These are phyloP conservation scores for Pseudognaphalium luteoalbum DNA, from an alignment of 129 eudicot species.

Conservation along the genomic window DNA sequence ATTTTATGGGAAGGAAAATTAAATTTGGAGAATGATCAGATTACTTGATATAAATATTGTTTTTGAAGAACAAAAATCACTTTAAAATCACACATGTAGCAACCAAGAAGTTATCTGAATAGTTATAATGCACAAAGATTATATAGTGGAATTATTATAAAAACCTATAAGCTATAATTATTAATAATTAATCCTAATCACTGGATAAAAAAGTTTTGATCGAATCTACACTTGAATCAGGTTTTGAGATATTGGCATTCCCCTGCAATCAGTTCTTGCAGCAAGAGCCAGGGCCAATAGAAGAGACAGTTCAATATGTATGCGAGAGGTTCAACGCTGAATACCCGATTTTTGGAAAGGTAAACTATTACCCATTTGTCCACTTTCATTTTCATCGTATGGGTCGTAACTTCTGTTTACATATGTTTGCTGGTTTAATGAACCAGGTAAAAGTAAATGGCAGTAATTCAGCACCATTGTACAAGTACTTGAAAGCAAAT, in stretches of 20 bases:
- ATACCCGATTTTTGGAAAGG: slow-evolving; percentile 84
- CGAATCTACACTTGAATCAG: slow-evolving; percentile 41
- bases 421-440: not conserved
- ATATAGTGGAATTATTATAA: not conserved
- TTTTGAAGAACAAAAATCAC: not conserved
- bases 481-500: slow-evolving; percentile 67
- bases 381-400: not conserved
- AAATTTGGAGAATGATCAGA: not conserved
- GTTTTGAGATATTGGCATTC: slow-evolving; percentile 85
- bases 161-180: not conserved
- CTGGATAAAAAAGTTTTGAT: too few relatives aligned
- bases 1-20: too few relatives aligned
- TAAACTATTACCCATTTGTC: slow-evolving; percentile 10
- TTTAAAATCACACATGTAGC: too few relatives aligned
- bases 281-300: slow-evolving; percentile 76
- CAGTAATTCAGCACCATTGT: slow-evolving; percentile 59
- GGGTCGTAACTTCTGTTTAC: not conserved
- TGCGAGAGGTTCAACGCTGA: slow-evolving; percentile 84
- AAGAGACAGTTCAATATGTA: slow-evolving; percentile 58
- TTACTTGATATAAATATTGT: not conserved
- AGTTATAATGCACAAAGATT: not conserved
- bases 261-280: slow-evolving; percentile 85
- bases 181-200: not conserved
- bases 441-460: slow-evolving; percentile 72
- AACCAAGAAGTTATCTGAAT: not conserved